A percentile compares a stretch with the other conserved stretches of the same genome.
Evolutionary conservation across 2,329 filamentous ascomycete genomes (phyloP).

Genomic region (Epichloe festucae): DNA sequence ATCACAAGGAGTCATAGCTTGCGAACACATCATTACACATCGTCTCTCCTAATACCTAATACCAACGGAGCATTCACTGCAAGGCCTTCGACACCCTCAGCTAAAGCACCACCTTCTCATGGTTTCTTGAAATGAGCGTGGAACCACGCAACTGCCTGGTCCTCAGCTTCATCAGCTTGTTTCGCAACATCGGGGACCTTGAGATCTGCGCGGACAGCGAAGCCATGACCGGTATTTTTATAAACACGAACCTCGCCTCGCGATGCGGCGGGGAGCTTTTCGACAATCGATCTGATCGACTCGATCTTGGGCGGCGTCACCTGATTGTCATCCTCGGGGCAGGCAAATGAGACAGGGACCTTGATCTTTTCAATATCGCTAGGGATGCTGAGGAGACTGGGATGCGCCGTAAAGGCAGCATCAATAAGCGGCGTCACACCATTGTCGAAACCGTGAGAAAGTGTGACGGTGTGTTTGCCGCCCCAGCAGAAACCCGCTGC

Average conservation of each 20-base stretch:
- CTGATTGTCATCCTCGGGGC: conserved; percentile 31
- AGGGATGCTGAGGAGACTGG: conserved; percentile 33
- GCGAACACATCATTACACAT: too few relatives aligned
- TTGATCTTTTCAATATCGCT: conserved; percentile 31
- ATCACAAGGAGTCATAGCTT: too few relatives aligned
- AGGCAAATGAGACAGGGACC: conserved; percentile 31
- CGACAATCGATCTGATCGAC: conserved; percentile 21
- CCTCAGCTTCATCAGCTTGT: conserved; percentile 18
- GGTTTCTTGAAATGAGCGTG: conserved; percentile 10
- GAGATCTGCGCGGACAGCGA: conserved; percentile 23
- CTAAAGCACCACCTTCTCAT: not conserved
- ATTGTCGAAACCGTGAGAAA: conserved; percentile 26
- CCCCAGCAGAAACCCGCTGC: conserved; percentile 53
- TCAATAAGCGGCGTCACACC: conserved; percentile 30
- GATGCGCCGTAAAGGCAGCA: conserved; percentile 39
- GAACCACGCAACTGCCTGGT: conserved; percentile 23
- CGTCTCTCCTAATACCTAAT: too few relatives aligned
- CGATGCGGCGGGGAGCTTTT: conserved; percentile 17
- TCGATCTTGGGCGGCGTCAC: conserved; percentile 19
- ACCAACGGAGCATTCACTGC: too few relatives aligned
- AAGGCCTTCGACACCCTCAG: too few relatives aligned
- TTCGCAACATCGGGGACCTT: conserved; percentile 11
- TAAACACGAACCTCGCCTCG: conserved; percentile 26
- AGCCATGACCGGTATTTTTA: conserved; percentile 27
- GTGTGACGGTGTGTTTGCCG: conserved; percentile 38